These are phyloP conservation scores for Ceratocystis variospora DNA, from an alignment of 2,329 filamentous ascomycete genomes.

Conservation along the genomic window DNA sequence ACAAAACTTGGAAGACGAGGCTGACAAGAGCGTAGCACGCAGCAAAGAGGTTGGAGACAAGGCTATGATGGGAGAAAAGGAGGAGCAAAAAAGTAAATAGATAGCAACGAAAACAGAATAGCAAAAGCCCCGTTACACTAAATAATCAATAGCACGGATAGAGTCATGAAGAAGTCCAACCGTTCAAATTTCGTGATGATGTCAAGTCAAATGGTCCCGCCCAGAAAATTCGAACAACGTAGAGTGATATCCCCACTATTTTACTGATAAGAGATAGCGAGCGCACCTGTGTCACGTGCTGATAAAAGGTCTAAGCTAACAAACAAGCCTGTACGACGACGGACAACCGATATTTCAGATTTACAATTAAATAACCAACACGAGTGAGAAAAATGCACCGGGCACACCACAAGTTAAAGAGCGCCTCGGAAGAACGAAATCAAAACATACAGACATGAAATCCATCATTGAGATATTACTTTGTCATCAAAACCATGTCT, in stretches of 20 bases:
- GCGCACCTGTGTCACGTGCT: background rate
- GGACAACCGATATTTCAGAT: background rate
- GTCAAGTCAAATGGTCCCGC: background rate
- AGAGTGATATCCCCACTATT: constrained; percentile 1
- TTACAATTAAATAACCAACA: background rate
- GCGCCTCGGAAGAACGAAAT: background rate
- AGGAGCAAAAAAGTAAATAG: background rate
- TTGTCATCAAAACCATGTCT: background rate
- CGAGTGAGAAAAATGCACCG: background rate
- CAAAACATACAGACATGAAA: background rate
- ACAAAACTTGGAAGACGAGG: background rate
- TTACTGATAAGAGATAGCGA: background rate
- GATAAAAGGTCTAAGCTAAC: background rate
- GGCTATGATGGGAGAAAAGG: background rate
- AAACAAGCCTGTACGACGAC: background rate
- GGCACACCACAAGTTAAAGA: background rate
- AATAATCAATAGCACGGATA: background rate
- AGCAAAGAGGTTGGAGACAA: background rate
- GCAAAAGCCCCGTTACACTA: background rate
- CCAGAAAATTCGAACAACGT: constrained; percentile 6
- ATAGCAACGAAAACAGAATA: background rate
- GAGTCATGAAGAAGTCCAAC: background rate
- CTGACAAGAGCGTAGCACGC: background rate
- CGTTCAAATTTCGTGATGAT: constrained; percentile 1
- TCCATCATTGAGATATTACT: background rate